These are phyloP conservation scores for Podosphaera fusca DNA, from an alignment of 2,329 filamentous ascomycete species.

Conservation along the genomic window DNA sequence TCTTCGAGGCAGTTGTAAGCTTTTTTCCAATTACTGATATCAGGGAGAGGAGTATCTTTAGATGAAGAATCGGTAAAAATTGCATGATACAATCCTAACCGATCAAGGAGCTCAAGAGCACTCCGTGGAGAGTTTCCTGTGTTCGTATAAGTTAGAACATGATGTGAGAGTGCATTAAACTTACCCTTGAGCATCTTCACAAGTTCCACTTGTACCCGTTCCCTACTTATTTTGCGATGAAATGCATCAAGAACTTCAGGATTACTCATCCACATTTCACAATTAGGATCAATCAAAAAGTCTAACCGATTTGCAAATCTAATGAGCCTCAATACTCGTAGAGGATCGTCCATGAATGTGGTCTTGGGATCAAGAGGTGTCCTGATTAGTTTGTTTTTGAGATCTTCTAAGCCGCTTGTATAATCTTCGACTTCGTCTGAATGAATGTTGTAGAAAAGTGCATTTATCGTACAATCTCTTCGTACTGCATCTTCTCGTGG, in stretches of 20 bases:
- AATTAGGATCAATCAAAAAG: slow-evolving; percentile 52
- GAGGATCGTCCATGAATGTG: slow-evolving; percentile 84
- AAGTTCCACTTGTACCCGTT: slow-evolving; percentile 67
- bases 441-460: slow-evolving; percentile 85
- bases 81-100: slow-evolving; percentile 42
- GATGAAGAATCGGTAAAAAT: slow-evolving; percentile 49
- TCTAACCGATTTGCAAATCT: slow-evolving; percentile 70
- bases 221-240: slow-evolving; percentile 73
- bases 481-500: slow-evolving; percentile 73
- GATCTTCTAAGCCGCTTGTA: slow-evolving; percentile 54
- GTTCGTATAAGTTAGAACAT: slow-evolving; percentile 5
- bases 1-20: slow-evolving; percentile 40
- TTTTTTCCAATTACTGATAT: slow-evolving; percentile 34
- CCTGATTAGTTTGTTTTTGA: slow-evolving; percentile 48
- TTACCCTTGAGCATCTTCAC: slow-evolving; percentile 73
- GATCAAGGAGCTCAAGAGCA: slow-evolving; percentile 41
- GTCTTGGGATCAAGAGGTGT: slow-evolving; percentile 75
- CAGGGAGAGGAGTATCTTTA: slow-evolving; percentile 27
- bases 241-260: slow-evolving; percentile 56
- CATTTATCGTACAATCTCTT: slow-evolving; percentile 83
- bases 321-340: slow-evolving; percentile 67
- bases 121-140: slow-evolving; percentile 33
- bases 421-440: slow-evolving; percentile 65
- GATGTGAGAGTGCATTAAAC: slow-evolving; percentile 6
- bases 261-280: slow-evolving; percentile 53